Conservation (phyloP, 495 filamentous ascomycete genomes). For the Xylaria grammica region DNA sequence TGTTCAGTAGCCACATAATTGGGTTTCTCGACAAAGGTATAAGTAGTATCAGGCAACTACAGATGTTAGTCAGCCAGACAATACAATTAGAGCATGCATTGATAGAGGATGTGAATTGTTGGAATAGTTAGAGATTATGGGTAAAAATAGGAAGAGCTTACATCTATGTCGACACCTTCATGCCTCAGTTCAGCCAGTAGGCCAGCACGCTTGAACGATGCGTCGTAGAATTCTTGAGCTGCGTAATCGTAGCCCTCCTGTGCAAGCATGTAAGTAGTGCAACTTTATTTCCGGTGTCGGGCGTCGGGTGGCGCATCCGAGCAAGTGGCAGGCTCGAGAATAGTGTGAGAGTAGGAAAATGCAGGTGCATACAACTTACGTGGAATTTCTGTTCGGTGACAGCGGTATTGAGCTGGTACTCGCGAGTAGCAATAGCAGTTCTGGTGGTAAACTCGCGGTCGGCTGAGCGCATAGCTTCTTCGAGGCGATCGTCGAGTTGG, state of each 20-base stretch:
- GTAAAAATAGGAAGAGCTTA: slow-evolving; percentile 35
- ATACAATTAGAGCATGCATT: slow-evolving; percentile 3
- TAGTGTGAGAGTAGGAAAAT: background rate
- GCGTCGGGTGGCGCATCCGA: slow-evolving; percentile 7
- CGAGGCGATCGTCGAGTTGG: slow-evolving; percentile 40
- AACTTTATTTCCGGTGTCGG: slow-evolving; percentile 13
- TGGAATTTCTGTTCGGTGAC: slow-evolving; percentile 25
- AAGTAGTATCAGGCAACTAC: slow-evolving; percentile 41
- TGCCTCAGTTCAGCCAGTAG: slow-evolving; percentile 42
- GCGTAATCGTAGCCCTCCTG: slow-evolving; percentile 36
- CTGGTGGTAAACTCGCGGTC: slow-evolving; percentile 23
- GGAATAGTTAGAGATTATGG: background rate
- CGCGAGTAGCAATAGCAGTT: slow-evolving; percentile 26
- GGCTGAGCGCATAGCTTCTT: slow-evolving; percentile 25
- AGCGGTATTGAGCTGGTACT: slow-evolving; percentile 21
- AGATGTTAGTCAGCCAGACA: slow-evolving; percentile 20
- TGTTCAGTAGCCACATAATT: slow-evolving; percentile 39
- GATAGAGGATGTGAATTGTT: background rate
- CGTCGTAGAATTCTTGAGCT: slow-evolving; percentile 44
- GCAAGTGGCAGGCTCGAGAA: background rate
- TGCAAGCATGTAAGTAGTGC: slow-evolving; percentile 24
- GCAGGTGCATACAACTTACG: slow-evolving; percentile 25
- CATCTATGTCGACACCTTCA: slow-evolving; percentile 44
- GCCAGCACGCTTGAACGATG: slow-evolving; percentile 39
- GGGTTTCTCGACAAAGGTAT: slow-evolving; percentile 39